Evolutionary conservation across 1,284 basidiomycete genomes (phyloP), one percentile per base, ranked within the genome.

Genomic region (Leucoagaricus sp.): DNA sequence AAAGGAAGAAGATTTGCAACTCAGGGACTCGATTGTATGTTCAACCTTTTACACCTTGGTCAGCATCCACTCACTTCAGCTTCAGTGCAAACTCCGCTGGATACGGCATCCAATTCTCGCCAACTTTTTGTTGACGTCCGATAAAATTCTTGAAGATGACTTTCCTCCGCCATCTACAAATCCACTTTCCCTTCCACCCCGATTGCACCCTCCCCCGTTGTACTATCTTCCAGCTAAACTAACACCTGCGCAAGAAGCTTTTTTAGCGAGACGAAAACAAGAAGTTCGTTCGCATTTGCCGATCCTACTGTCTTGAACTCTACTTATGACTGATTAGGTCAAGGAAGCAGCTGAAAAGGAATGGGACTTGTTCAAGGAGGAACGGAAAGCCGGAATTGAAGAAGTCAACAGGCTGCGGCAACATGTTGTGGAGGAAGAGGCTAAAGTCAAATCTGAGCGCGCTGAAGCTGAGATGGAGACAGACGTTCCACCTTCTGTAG

Each of bases 21-120:
- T 91, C 46, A 87, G 85, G 69, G 87, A 91, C 64, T 90, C 87
- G 2, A 83, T 91, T 62, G 89, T 90, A 67, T 60, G 89, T 80
- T 19, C 50, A 17, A 41, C 52, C 13, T 46, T 41, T 53, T 53
- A 21, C 31, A 28, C 55, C 25, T n/a, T 26, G 17, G 36, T 46
- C 12, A 34, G 60, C 42, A 42, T 53, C 45, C 19, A 46, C 40
- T 48, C 46, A 51, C 48, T 51, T 40, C 2, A 40, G 48, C 19
- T 62, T 2, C 59, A 91, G 89, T 81, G 86, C 68, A 90, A 90
- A 68, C 79, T 87, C 58, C 84, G 88, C 59, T 79, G 82, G 44
- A 83, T 78, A 67, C 81, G 86, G 57, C 74, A 89, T 17, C 86
- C 89, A 2, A 65, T 86, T n/a, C 75, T 92, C 45, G 80, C 88